These are phyloP conservation scores for Xanthoconium stramineum DNA, from an alignment of 768 basidiomycete genomes.

Conservation along the genomic window DNA sequence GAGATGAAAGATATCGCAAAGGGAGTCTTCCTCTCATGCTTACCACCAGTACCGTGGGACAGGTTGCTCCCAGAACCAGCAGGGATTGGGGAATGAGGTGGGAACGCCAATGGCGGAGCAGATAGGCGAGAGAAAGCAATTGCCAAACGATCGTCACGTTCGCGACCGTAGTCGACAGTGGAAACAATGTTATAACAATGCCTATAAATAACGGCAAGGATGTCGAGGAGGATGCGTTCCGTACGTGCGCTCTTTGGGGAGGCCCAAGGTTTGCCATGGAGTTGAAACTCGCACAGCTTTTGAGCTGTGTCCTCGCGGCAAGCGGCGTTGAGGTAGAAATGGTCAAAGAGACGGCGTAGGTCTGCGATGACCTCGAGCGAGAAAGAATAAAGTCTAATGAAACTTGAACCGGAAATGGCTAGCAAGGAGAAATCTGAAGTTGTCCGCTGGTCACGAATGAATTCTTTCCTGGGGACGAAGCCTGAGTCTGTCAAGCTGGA, in stretches of 20 bases:
- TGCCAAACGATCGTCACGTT: slow-evolving; percentile 68
- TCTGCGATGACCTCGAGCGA: slow-evolving; percentile 47
- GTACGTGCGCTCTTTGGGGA: slow-evolving; percentile 61
- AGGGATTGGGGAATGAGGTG: slow-evolving; percentile 38
- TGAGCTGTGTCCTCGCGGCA: slow-evolving; percentile 55
- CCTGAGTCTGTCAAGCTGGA: slow-evolving; percentile 40
- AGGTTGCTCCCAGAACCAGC: slow-evolving; percentile 37
- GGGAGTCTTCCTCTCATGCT: slow-evolving; percentile 39
- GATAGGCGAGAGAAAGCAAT: slow-evolving; percentile 64
- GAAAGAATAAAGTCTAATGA: slow-evolving; percentile 71
- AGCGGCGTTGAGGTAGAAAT: slow-evolving; percentile 38
- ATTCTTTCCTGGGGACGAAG: slow-evolving; percentile 71
- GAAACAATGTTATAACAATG: slow-evolving; percentile 65
- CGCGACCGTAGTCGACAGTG: slow-evolving; percentile 73
- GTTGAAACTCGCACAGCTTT: slow-evolving; percentile 61
- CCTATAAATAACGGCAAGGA: slow-evolving; percentile 59
- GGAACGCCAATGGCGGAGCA: slow-evolving; percentile 32
- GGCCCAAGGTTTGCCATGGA: slow-evolving; percentile 72
- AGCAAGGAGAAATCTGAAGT: slow-evolving; percentile 66
- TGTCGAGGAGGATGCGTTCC: slow-evolving; percentile 67
- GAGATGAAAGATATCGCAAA: slow-evolving; percentile 77
- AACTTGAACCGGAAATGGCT: slow-evolving; percentile 61
- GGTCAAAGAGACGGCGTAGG: slow-evolving; percentile 56
- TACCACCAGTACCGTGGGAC: slow-evolving; percentile 35
- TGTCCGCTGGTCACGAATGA: slow-evolving; percentile 53